Evolutionary conservation across 768 basidiomycete genomes (phyloP), one percentile per base, ranked within the genome.

Genomic region (Kwoniella mangroviensis): DNA sequence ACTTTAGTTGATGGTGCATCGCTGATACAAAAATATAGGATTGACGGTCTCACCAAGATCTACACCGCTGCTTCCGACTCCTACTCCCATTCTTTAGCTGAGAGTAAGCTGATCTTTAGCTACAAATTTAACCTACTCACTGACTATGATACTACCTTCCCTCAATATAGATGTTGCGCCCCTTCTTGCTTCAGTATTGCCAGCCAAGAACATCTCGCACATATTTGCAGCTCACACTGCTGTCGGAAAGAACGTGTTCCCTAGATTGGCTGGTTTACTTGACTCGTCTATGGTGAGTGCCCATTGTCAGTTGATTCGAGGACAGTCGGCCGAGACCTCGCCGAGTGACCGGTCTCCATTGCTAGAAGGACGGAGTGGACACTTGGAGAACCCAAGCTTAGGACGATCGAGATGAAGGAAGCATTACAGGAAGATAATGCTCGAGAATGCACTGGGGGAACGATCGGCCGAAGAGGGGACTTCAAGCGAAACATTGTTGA

Each of bases 201-300:
- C 89, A 22, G 84, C 85, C 56, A 86, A 86, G 71, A 86, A 84
- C 86, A 58, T 98, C 85, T 95, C 96, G 5, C 96, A 99, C 81
- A 87, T 98, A 75, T 90, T 96, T 62, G 93, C 92, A 28, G 89
- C 94, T 12, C 95, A 97, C 75, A 93, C 95, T 0, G 93, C 95
- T 4, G 88, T 90, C 58, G 93, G 93, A 67, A 98, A 97, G 85
- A 93, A 94, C 42, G 86, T 98, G 72, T 87, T 98, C 67, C 97
- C 97, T 51, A 92, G 96, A 70, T 89, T 97, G 11, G 93, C 96
- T 0, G 96, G 93, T 13, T 86, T 86, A 71, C 88, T 98, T n/a
- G 90, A 96, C 82, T 88, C 90, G 22, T 93, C 94, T 7, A 93
- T 93, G 70, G 79, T 75, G 54, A 54, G 75, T 65, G 63, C 15